These are phyloP conservation scores for Chalciporus piperatus DNA, from an alignment of 768 basidiomycete genomes.

Conservation along the genomic window DNA sequence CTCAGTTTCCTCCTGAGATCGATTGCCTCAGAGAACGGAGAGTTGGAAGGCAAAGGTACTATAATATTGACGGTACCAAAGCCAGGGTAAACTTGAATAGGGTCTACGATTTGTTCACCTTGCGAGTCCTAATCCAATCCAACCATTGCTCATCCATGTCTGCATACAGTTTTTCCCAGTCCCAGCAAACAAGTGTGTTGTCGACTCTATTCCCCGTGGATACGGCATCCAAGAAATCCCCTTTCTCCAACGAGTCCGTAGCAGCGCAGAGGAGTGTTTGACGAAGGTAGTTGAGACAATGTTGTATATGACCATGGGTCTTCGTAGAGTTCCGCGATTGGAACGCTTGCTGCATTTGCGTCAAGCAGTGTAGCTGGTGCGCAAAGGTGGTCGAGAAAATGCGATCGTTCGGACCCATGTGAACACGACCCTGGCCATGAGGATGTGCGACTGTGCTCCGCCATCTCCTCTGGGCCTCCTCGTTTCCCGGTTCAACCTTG, in stretches of 20 bases:
- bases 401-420: conserved; percentile 5
- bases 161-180: conserved; percentile 21
- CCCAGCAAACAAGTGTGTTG: conserved; percentile 19
- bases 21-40: too few relatives aligned
- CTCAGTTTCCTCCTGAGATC: too few relatives aligned
- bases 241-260: conserved; percentile 31
- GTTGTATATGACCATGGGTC: conserved; percentile 24
- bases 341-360: conserved; percentile 8
- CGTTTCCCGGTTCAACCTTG: neutral
- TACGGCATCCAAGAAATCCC: conserved; percentile 31
- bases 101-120: too few relatives aligned
- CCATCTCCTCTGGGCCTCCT: conserved; percentile 8
- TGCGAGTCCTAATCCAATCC: too few relatives aligned
- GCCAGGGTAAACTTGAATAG: too few relatives aligned
- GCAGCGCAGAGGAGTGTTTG: conserved; percentile 37
- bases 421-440: conserved; percentile 9
- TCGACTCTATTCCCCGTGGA: conserved; percentile 23
- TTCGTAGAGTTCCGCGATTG: conserved; percentile 3
- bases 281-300: conserved; percentile 38
- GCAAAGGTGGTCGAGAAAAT: conserved; percentile 6
- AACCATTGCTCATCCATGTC: conserved; percentile 8
- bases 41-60: too few relatives aligned
- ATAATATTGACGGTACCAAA: too few relatives aligned
- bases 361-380: conserved; percentile 10
- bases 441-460: conserved; percentile 8